These are phyloP conservation scores for Plasmodium vinckei DNA, from an alignment of 169 alveolate species.

Conservation along the genomic window DNA sequence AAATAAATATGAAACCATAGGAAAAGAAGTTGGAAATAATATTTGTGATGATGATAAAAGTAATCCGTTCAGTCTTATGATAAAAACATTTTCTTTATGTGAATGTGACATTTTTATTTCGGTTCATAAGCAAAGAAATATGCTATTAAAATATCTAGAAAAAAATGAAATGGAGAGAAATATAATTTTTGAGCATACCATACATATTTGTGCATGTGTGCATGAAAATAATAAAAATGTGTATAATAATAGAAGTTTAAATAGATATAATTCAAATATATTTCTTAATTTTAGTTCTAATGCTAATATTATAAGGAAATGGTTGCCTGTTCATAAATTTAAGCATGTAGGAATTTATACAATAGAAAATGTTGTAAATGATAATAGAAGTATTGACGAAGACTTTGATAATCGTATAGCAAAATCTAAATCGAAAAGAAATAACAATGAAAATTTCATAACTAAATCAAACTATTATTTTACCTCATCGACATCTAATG, in stretches of 20 bases:
- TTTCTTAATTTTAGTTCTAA: constrained; percentile 48
- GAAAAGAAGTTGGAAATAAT: neutral
- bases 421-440: neutral
- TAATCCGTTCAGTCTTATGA: constrained; percentile 24
- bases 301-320: constrained; percentile 65
- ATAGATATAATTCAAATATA: constrained; percentile 34
- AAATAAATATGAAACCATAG: neutral
- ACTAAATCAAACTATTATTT: constrained; percentile 34
- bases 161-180: constrained; percentile 59
- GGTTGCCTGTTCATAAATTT: constrained; percentile 70
- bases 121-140: constrained; percentile 69
- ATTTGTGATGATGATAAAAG: neutral
- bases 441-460: neutral
- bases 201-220: constrained; percentile 75
- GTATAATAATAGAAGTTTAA: constrained; percentile 1
- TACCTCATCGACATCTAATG: constrained; percentile 26
- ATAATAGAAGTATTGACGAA: constrained; percentile 3
- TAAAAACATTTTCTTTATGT: constrained; percentile 66
- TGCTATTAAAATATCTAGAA: constrained; percentile 70
- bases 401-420: neutral
- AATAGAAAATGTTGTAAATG: constrained; percentile 37
- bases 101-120: constrained; percentile 76
- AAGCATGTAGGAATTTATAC: constrained; percentile 76
- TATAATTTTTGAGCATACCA: constrained; percentile 72
- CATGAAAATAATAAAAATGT: constrained; percentile 41